Evolutionary conservation across 306 rosid species (phyloP).

Genomic region (Vigna trinervia): DNA sequence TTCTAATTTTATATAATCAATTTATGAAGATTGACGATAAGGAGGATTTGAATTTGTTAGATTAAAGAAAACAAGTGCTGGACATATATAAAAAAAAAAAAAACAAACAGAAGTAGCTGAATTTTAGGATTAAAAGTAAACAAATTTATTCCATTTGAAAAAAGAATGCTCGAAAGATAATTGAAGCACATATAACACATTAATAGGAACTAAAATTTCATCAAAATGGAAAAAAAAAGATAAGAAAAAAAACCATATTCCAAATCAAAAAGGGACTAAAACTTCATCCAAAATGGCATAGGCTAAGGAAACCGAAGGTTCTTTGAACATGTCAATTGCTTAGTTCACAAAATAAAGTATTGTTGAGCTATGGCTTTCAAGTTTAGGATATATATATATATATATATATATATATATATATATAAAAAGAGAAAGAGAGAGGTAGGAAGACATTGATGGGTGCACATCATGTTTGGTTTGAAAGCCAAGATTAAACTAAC

Average conservation of each 20-base stretch:
- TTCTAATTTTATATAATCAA: not conserved
- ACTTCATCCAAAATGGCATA: not conserved
- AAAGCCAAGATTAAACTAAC: conserved; percentile 63
- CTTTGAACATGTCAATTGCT: conserved; percentile 52
- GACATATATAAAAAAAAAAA: no score
- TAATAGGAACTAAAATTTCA: not conserved
- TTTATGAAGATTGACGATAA: not conserved
- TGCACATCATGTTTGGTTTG: conserved; percentile 59
- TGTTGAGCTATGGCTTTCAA: conserved; percentile 84
- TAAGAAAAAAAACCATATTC: not conserved
- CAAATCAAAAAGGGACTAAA: not conserved
- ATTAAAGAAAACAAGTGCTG: no score
- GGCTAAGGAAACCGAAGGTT: conserved; percentile 37
- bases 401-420: conserved; percentile 38
- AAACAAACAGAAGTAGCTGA: no score
- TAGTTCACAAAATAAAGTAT: conserved; percentile 50
- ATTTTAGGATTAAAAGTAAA: no score
- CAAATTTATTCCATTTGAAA: not conserved
- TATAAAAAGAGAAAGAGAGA: not conserved
- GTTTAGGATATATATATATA: conserved; percentile 47
- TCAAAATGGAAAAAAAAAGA: not conserved
- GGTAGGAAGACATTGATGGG: conserved; percentile 47
- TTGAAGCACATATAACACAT: not conserved
- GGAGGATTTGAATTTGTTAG: no score
- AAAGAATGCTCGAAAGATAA: no score